Evolutionary conservation across 2,329 filamentous ascomycete species (phyloP).

Genomic region (Alternaria atra): DNA sequence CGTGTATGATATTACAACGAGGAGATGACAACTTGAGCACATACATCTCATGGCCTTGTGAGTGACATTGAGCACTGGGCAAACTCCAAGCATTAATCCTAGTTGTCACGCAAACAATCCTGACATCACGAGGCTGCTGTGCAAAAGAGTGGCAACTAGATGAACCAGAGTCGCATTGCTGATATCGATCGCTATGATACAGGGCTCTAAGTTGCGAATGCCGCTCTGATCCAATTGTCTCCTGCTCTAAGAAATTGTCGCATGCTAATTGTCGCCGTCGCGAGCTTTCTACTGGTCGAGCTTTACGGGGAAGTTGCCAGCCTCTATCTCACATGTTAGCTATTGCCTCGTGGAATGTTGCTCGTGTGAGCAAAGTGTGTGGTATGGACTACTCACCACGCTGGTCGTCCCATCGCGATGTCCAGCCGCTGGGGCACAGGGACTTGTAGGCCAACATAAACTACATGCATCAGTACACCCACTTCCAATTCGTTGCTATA

Average conservation of each 20-base stretch:
- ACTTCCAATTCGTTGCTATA: not conserved
- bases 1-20: too few species aligned
- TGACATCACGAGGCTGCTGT: constrained; percentile 12
- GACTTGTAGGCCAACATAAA: constrained; percentile 98
- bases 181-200: constrained; percentile 42
- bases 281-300: constrained; percentile 47
- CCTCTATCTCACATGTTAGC: constrained; percentile 31
- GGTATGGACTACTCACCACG: constrained; percentile 70
- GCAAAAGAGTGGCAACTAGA: constrained; percentile 1
- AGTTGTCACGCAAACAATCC: not conserved
- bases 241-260: constrained; percentile 29
- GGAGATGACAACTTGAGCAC: too few species aligned
- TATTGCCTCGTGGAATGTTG: not conserved
- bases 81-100: not conserved
- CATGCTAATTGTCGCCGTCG: constrained; percentile 20
- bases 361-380: not conserved
- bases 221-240: constrained; percentile 32
- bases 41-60: not conserved
- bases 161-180: constrained; percentile 41
- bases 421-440: constrained; percentile 95
- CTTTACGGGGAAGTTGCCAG: constrained; percentile 49
- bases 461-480: constrained; percentile 58
- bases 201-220: constrained; percentile 34
- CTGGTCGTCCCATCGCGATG: constrained; percentile 95
- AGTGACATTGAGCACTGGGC: not conserved